Conservation (phyloP, 352 stramenopile genomes). For the Phytopythium oedochilum region DNA sequence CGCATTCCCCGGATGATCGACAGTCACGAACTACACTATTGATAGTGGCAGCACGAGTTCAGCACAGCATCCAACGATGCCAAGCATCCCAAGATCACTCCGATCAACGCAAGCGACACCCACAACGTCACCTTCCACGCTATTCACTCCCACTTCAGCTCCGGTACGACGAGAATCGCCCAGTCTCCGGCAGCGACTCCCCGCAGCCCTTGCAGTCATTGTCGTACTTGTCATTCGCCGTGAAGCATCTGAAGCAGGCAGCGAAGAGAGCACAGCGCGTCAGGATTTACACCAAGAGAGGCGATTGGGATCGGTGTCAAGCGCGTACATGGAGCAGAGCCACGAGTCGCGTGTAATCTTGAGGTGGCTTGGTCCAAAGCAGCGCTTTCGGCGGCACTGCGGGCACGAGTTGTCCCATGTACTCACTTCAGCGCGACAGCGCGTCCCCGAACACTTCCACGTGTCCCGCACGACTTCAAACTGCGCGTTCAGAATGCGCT, state of each 20-base stretch:
- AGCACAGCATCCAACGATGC: no score
- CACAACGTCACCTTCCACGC: neutral
- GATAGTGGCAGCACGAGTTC: no score
- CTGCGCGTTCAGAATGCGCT: conserved; percentile 38
- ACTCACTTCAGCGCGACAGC: conserved; percentile 54
- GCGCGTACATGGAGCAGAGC: conserved; percentile 65
- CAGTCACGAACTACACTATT: no score
- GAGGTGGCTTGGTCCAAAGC: conserved; percentile 45
- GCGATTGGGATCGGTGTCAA: neutral
- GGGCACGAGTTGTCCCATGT: conserved; percentile 55
- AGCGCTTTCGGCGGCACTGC: conserved; percentile 37
- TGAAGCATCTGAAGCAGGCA: conserved; percentile 36
- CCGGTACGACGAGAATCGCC: conserved; percentile 26
- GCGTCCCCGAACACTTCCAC: conserved; percentile 40
- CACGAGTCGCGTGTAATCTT: conserved; percentile 41
- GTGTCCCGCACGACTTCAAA: conserved; percentile 35
- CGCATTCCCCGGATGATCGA: neutral
- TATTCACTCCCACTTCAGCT: neutral
- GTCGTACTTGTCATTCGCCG: conserved; percentile 34
- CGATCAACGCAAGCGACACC: neutral
- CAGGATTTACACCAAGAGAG: neutral
- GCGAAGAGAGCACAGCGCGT: conserved; percentile 5
- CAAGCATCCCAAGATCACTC: neutral
- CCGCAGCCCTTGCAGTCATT: conserved; percentile 37
- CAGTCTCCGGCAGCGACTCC: conserved; percentile 27